These are phyloP conservation scores for Kodamaea sagamina DNA, from an alignment of 805 yeast species.

Conservation along the genomic window DNA sequence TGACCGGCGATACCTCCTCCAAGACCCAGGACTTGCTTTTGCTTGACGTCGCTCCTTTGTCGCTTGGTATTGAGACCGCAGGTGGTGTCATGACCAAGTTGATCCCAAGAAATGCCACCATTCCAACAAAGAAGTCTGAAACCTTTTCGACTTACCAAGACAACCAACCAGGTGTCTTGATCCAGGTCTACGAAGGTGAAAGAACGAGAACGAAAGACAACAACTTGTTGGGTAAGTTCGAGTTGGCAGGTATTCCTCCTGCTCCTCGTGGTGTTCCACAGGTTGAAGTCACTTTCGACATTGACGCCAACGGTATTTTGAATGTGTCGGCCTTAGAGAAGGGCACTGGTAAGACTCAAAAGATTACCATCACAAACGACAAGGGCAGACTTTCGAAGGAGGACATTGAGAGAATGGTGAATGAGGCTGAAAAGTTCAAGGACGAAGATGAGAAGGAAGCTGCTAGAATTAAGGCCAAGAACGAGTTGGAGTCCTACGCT, in stretches of 20 bases:
- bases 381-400: slow-evolving; percentile 93
- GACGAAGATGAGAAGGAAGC: slow-evolving; percentile 86
- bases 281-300: slow-evolving; percentile 84
- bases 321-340: slow-evolving; percentile 87
- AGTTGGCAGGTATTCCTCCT: slow-evolving; percentile 83
- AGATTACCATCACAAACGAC: slow-evolving; percentile 89
- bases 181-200: slow-evolving; percentile 95
- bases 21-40: slow-evolving; percentile 57
- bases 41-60: slow-evolving; percentile 91
- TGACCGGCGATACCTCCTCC: slow-evolving; percentile 75
- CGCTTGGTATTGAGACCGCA: slow-evolving; percentile 94
- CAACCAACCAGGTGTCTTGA: slow-evolving; percentile 92
- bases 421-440: slow-evolving; percentile 93
- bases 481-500: slow-evolving; percentile 85
- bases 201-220: slow-evolving; percentile 93
- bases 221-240: slow-evolving; percentile 85
- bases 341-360: slow-evolving; percentile 91
- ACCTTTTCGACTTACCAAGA: slow-evolving; percentile 95
- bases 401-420: slow-evolving; percentile 96
- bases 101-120: slow-evolving; percentile 92
- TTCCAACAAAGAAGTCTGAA: slow-evolving; percentile 94
- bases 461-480: slow-evolving; percentile 85
- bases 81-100: slow-evolving; percentile 98
- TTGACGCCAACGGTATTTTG: slow-evolving; percentile 85
- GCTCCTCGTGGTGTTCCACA: slow-evolving; percentile 93